Base-by-base conservation (phyloP, 768 basidiomycete genomes). In the Tricholoma sp. region DNA sequence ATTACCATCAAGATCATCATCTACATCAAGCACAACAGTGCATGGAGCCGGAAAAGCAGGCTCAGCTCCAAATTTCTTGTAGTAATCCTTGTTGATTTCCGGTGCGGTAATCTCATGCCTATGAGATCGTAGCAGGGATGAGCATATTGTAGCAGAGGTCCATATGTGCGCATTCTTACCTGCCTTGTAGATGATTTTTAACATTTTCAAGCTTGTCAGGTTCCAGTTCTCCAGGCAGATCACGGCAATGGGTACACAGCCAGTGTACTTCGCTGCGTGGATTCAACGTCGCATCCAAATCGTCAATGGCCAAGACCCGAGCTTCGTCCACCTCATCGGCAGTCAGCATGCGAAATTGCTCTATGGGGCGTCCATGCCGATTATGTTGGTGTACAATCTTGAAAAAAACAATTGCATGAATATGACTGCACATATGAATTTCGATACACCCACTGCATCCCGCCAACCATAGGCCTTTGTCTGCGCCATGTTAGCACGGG, bases 241-340 rank as follows among this genome's bases (percentile, higher is more conserved):
- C 80, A 32, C 75, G 60, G 54, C 79, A 81, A 22, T 73, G 72
- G 1, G 61, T 63, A 32, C 76, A 77, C 10, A 69, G 64, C 73
- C 72, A 78, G 19, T 47, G 52, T 14, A 35, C 10, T 43, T 27
- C 16, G 29, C 16, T 50, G 16, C n/a, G 16, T 10, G 22, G 21
- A 4, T 55, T 46, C 10, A 46, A 16, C 16, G 24, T 45, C 4
- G 22, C 10, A 14, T 52, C 21, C 21, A 22, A n/a, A 43, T 35
- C 46, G 29, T 19, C 41, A 4, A 35, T 9, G 5, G 19, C 21
- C 9, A n/a, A 24, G 14, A 19, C 3, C 18, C 55, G 54, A 21
- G 56, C 60, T 11, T 45, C 50, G 7, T 45, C 27, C 5, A 56
- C 39, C 31, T 53, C 52, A 8, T 58, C 39, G 27, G 35, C 6